A percentile compares a stretch with the other conserved stretches of the same genome.
phyloP scores from a whole-genome alignment of 2,329 filamentous ascomycete species.

The Diaporthe nobilis region DNA sequence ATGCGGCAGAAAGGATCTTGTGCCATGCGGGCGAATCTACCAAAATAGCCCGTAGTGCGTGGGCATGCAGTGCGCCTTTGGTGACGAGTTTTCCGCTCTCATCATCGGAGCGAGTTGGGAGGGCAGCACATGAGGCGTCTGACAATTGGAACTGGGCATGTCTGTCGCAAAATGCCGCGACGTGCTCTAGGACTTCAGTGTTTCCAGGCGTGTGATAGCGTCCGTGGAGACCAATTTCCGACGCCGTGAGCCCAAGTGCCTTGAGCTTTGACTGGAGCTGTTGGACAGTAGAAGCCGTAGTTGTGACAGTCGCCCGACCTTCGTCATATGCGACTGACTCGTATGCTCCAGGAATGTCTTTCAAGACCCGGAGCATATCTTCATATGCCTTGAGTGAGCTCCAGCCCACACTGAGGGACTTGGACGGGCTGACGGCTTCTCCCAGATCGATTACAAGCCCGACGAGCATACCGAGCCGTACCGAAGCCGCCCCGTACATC shows the following conservation, averaged over 20 bases:
- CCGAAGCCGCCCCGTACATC: constrained; percentile 52
- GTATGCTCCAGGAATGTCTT: neutral
- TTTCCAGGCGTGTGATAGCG: constrained; percentile 24
- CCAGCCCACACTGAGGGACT: constrained; percentile 13
- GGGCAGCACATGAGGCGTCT: constrained; percentile 45
- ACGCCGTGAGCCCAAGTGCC: constrained; percentile 4
- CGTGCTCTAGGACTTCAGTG: constrained; percentile 40
- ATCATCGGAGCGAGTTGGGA: constrained; percentile 47
- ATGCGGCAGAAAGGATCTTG: constrained; percentile 49
- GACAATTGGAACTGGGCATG: constrained; percentile 51
- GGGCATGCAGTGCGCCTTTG: constrained; percentile 47
- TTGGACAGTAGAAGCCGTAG: neutral
- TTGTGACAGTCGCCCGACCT: constrained; percentile 22
- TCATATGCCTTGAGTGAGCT: neutral
- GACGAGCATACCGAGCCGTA: constrained; percentile 56
- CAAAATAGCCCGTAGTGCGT: constrained; percentile 52
- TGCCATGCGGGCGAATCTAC: constrained; percentile 53
- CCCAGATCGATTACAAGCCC: constrained; percentile 55
- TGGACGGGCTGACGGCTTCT: constrained; percentile 43
- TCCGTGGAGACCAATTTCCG: constrained; percentile 22
- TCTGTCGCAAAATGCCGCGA: constrained; percentile 49
- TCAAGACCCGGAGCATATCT: constrained; percentile 1
- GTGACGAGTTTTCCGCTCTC: constrained; percentile 41
- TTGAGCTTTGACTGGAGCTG: constrained; percentile 1
- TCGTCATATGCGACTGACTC: constrained; percentile 22